Evolutionary conservation across 768 basidiomycete genomes (phyloP).

Genomic region (Podaxis sp.): DNA sequence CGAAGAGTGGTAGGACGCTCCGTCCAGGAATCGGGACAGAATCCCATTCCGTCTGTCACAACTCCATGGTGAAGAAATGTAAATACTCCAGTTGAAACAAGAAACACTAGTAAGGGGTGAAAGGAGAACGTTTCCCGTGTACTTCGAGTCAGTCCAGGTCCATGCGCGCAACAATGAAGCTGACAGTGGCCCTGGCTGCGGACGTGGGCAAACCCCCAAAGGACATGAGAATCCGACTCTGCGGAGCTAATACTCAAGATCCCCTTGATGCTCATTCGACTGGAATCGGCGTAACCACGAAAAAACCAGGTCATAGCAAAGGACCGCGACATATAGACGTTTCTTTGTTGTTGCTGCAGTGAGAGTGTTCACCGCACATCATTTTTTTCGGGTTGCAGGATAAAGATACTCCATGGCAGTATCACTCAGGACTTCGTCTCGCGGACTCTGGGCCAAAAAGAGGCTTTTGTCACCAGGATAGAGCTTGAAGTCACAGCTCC

Average conservation of each 20-base stretch:
- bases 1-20: background rate
- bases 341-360: background rate
- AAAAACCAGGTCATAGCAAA: too few species aligned
- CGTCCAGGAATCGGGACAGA: background rate
- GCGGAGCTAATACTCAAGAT: background rate
- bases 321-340: background rate
- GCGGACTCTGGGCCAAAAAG: background rate
- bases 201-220: background rate
- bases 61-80: constrained; percentile 4
- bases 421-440: background rate
- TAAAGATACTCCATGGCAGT: background rate
- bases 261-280: background rate
- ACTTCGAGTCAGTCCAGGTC: background rate
- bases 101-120: background rate
- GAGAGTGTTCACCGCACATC: background rate
- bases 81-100: background rate
- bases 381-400: background rate
- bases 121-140: background rate
- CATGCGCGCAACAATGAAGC: background rate
- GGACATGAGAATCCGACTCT: background rate
- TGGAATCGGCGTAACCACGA: too few species aligned
- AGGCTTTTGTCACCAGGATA: too few species aligned
- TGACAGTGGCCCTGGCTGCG: background rate
- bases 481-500: too few species aligned
- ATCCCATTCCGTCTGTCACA: background rate